These are phyloP conservation scores for Penstemon newberryi DNA, from an alignment of 257 asterid genomes.

Conservation along the genomic window DNA sequence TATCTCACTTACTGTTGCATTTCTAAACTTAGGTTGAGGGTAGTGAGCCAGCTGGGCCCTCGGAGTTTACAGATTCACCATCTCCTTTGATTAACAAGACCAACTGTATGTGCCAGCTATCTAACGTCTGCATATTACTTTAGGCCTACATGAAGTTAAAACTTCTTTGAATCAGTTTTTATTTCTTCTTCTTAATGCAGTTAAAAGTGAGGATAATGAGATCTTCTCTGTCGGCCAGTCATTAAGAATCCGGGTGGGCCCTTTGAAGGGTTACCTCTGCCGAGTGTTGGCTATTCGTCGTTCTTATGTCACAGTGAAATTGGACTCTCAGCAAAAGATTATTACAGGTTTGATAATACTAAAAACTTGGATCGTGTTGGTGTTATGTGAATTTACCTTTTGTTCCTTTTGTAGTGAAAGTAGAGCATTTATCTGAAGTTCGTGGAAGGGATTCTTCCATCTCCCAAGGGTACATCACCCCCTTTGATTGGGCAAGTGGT, in stretches of 20 bases:
- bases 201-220: conserved; percentile 62
- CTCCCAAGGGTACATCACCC: conserved; percentile 58
- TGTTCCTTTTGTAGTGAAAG: conserved; percentile 60
- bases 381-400: neutral
- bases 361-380: conserved; percentile 16
- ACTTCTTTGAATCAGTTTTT: neutral
- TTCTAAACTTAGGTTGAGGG: conserved; percentile 45
- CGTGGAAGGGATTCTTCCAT: conserved; percentile 62
- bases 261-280: conserved; percentile 88
- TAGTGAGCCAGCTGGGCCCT: conserved; percentile 49
- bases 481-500: conserved; percentile 16
- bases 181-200: conserved; percentile 44
- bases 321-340: conserved; percentile 92
- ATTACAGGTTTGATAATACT: conserved; percentile 60
- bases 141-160: conserved; percentile 22
- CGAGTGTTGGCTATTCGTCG: conserved; percentile 92
- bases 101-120: conserved; percentile 54
- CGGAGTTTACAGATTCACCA: conserved; percentile 56
- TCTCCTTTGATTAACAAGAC: conserved; percentile 62
- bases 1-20: conserved; percentile 9
- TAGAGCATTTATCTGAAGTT: conserved; percentile 85
- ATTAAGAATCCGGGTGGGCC: conserved; percentile 86
- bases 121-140: conserved; percentile 28
- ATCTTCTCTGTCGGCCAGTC: conserved; percentile 85
- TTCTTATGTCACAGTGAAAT: conserved; percentile 88